Evolutionary conservation across 768 basidiomycete genomes (phyloP), one percentile per base, ranked within the genome.

Genomic region (Kwoniella dendrophila): DNA sequence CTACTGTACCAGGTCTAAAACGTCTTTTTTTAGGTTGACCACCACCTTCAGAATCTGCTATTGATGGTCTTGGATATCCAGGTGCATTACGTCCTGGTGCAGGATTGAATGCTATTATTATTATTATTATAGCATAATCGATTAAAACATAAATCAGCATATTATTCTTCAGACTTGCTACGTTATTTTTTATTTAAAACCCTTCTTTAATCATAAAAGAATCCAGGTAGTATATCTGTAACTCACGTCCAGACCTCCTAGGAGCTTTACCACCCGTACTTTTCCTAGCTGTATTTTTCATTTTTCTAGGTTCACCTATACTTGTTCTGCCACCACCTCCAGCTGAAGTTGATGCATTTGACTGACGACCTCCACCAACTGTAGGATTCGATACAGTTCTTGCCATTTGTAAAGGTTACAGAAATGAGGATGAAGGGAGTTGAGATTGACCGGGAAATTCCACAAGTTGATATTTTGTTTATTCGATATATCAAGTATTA

Each of bases 1-100:
- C 93, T 60, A 90, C 86, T 2, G 91, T 94, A 8, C 93, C 93
- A 0, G 93, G 93, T 63, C 91, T 85, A 80, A 85, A 97, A n/a
- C 93, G 83, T 72, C 80, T 83, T 74, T 82, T 85, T 84, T 82
- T 67, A 29, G 55, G 49, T 22, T 55, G 53, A 22, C 43, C 48
- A 26, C 20, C 54, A 18, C 20, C 48, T 44, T 56, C 50, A 18
- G 30, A 27, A 18, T 44, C 20, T n/a, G 54, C 36, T 29, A 59
- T 43, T 43, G 57, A 43, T 41, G 34, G 1, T n/a, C 67, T 26
- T 29, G 67, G 49, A 34, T 47, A 30, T 34, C 51, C 56, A n/a
- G 59, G 56, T 20, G 43, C 56, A 47, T 30, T 34, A 26, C 41
- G 40, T 18, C 41, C 47, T 33, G 59, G 59, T 2, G 50, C 51